A percentile compares a stretch with the other conserved stretches of the same genome.
These are phyloP conservation scores for Verruconis gallopava DNA, from an alignment of 2,329 filamentous ascomycete species.

Conservation along the genomic window DNA sequence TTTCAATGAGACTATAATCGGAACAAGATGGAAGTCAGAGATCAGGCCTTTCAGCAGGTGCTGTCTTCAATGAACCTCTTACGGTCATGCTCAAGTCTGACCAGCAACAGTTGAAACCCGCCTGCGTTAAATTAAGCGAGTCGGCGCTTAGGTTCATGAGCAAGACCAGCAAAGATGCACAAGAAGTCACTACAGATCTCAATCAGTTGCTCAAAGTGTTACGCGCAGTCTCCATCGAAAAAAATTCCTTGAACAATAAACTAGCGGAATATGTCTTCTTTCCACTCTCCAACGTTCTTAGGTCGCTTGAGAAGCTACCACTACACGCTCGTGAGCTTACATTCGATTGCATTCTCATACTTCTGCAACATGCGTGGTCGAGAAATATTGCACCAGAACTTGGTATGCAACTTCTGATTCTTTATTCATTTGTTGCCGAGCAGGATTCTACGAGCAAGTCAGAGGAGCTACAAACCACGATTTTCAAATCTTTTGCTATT, in stretches of 20 bases:
- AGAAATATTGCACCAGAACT: slow-evolving; percentile 56
- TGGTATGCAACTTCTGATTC: slow-evolving; percentile 70
- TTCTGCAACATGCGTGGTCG: slow-evolving; percentile 72
- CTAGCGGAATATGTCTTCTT: slow-evolving; percentile 93
- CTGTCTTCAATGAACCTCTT: neutral
- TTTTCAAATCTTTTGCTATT: slow-evolving; percentile 55
- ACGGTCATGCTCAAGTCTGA: neutral
- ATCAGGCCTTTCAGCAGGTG: slow-evolving; percentile 8
- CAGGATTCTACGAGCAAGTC: slow-evolving; percentile 44
- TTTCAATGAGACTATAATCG: no score
- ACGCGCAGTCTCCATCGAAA: slow-evolving; percentile 15
- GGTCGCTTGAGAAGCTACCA: slow-evolving; percentile 55
- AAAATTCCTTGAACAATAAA: slow-evolving; percentile 52
- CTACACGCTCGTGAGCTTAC: slow-evolving; percentile 61
- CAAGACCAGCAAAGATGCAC: slow-evolving; percentile 26
- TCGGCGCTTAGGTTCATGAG: slow-evolving; percentile 38
- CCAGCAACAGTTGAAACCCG: slow-evolving; percentile 38
- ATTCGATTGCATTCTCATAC: slow-evolving; percentile 58
- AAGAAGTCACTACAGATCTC: slow-evolving; percentile 36
- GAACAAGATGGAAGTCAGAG: slow-evolving; percentile 9
- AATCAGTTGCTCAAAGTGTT: slow-evolving; percentile 33
- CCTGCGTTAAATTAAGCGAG: slow-evolving; percentile 46
- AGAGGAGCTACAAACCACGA: slow-evolving; percentile 63
- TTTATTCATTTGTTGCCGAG: slow-evolving; percentile 70
- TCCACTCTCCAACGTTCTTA: slow-evolving; percentile 75